phyloP scores from a whole-genome alignment of 306 rosid species.

The Sicyos edulis region DNA sequence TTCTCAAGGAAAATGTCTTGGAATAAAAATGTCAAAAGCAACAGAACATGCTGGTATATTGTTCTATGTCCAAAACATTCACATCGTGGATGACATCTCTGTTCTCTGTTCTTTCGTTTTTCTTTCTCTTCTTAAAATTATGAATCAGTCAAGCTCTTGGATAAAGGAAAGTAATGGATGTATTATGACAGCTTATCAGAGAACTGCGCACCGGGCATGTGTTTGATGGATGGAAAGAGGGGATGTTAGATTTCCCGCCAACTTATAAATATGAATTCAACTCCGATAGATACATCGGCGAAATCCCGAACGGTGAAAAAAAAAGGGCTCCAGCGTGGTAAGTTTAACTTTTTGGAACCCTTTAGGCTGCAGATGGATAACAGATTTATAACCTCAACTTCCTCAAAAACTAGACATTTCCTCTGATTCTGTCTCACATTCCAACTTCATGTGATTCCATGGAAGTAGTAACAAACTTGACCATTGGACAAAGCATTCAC shows the following conservation, averaged over 20 bases:
- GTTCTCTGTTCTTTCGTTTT: background rate
- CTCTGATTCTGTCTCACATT: background rate
- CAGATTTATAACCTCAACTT: background rate
- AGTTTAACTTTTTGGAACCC: constrained; percentile 22
- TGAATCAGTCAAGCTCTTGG: background rate
- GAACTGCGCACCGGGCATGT: constrained; percentile 68
- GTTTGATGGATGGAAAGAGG: constrained; percentile 94
- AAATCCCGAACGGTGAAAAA: constrained; percentile 70
- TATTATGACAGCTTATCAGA: constrained; percentile 53
- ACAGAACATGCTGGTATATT: background rate
- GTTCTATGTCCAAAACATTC: background rate
- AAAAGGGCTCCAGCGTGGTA: constrained; percentile 96
- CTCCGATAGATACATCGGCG: constrained; percentile 68
- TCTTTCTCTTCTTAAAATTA: background rate
- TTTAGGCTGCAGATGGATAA: background rate
- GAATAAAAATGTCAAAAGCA: background rate
- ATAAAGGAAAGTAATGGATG: background rate
- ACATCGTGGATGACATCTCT: background rate
- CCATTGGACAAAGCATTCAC: background rate
- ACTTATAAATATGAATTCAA: constrained; percentile 82
- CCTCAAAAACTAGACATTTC: background rate
- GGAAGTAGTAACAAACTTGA: background rate
- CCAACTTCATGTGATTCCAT: background rate
- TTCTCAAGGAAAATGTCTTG: background rate
- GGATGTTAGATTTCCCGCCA: constrained; percentile 72